Conservation (phyloP, 2,329 filamentous ascomycete species). For the Claviceps lovelessii region DNA sequence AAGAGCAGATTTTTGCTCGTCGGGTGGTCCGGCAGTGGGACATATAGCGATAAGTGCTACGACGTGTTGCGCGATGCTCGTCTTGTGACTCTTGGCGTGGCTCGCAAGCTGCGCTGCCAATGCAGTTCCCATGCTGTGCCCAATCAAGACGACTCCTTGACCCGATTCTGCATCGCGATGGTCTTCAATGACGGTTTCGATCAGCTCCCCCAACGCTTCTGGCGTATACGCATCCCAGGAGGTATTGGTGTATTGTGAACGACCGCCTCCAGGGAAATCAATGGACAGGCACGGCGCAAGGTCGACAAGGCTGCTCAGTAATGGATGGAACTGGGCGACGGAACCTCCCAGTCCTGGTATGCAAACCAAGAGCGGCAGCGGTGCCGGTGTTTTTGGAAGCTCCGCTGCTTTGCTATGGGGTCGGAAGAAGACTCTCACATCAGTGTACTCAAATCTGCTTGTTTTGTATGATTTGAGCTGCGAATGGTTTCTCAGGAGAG, state of each 20-base stretch:
- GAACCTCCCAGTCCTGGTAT: conserved; percentile 90
- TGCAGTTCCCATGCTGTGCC: conserved; percentile 81
- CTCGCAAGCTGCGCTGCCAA: conserved; percentile 57
- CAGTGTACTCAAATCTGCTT: conserved; percentile 52
- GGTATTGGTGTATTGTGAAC: conserved; percentile 58
- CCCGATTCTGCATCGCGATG: conserved; percentile 49
- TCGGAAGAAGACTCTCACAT: conserved; percentile 69
- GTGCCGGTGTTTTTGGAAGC: conserved; percentile 42
- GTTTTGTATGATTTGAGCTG: conserved; percentile 60
- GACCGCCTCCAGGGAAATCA: conserved; percentile 80
- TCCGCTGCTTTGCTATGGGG: conserved; percentile 71
- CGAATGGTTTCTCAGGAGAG: conserved; percentile 67
- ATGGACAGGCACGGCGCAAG: conserved; percentile 69
- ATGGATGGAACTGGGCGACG: conserved; percentile 68
- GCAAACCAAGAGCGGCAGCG: conserved; percentile 76
- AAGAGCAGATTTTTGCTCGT: conserved; percentile 28
- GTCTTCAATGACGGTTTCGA: conserved; percentile 59
- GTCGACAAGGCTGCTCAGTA: conserved; percentile 70
- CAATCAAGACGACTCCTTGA: conserved; percentile 67
- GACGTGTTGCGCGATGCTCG: conserved; percentile 47
- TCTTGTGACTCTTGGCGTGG: conserved; percentile 26
- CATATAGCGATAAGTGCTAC: conserved; percentile 69
- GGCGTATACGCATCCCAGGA: conserved; percentile 68
- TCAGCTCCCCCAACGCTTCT: conserved; percentile 58
- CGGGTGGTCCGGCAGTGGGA: conserved; percentile 52